phyloP scores from a whole-genome alignment of 768 basidiomycete genomes.

The Tricholoma matsutake region DNA sequence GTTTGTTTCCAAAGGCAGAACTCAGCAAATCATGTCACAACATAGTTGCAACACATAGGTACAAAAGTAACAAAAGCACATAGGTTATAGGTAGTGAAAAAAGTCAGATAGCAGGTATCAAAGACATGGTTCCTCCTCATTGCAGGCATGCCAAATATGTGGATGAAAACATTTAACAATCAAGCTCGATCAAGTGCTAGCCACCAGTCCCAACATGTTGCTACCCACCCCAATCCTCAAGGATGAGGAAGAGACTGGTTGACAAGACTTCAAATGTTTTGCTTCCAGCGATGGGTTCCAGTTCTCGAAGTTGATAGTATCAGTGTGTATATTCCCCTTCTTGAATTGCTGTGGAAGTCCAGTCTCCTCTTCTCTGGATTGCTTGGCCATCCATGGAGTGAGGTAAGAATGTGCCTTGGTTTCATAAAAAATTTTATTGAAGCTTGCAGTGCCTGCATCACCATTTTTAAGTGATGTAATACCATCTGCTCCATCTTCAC shows the following conservation, averaged over 20 bases:
- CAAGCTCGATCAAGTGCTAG: neutral
- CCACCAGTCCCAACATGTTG: neutral
- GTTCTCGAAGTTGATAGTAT: neutral
- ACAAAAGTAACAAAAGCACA: too few species aligned
- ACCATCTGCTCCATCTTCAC: neutral
- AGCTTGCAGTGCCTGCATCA: neutral
- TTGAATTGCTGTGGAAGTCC: neutral
- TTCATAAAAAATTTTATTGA: neutral
- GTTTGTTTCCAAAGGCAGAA: neutral
- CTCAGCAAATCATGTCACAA: too few species aligned
- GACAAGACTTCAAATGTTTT: neutral
- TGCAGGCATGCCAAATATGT: neutral
- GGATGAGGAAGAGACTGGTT: neutral
- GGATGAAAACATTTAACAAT: neutral
- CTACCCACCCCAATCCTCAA: neutral
- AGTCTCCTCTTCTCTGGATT: neutral
- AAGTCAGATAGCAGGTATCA: too few species aligned
- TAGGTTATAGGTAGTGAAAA: too few species aligned
- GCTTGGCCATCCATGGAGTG: neutral
- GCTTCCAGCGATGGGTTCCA: neutral
- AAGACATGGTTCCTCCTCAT: too few species aligned
- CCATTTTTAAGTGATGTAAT: neutral
- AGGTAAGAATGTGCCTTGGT: neutral
- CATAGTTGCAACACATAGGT: too few species aligned
- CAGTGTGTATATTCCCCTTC: neutral